Percentiles rank a stretch among this genome's conserved stretches.
Evolutionary conservation across 2,329 filamentous ascomycete genomes (phyloP).

Genomic region (Neonectria neomacrospora): DNA sequence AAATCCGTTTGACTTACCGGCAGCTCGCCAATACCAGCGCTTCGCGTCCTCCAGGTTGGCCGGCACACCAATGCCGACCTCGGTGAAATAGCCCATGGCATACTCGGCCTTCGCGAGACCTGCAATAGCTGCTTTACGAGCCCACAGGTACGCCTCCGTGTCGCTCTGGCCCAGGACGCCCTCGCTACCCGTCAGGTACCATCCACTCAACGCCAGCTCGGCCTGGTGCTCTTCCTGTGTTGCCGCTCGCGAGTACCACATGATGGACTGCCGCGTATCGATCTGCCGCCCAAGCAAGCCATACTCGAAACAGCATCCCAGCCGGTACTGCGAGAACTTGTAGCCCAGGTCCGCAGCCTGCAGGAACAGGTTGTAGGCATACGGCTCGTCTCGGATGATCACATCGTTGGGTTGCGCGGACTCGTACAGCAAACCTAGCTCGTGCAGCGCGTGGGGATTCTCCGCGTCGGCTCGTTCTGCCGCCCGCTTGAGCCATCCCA

Average conservation of each 20-base stretch:
- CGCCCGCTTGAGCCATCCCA: slow-evolving; percentile 92
- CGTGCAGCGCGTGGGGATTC: slow-evolving; percentile 95
- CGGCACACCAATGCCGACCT: slow-evolving; percentile 89
- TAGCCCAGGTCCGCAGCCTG: slow-evolving; percentile 90
- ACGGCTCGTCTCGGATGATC: slow-evolving; percentile 82
- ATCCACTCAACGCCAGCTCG: slow-evolving; percentile 85
- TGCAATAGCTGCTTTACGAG: slow-evolving; percentile 88
- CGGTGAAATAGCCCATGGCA: slow-evolving; percentile 96
- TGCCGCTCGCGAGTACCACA: slow-evolving; percentile 93
- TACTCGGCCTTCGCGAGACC: slow-evolving; percentile 95
- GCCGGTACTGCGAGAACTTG: slow-evolving; percentile 92
- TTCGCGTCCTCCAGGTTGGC: slow-evolving; percentile 94
- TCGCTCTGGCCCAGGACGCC: slow-evolving; percentile 92
- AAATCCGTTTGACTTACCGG: slow-evolving; percentile 72
- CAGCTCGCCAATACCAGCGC: slow-evolving; percentile 97
- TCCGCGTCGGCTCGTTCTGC: slow-evolving; percentile 88
- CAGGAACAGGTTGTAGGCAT: slow-evolving; percentile 83
- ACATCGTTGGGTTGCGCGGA: slow-evolving; percentile 74
- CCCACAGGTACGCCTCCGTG: slow-evolving; percentile 97
- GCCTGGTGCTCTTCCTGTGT: slow-evolving; percentile 94
- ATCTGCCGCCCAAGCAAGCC: slow-evolving; percentile 84
- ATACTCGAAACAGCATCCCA: slow-evolving; percentile 91
- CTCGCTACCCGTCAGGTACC: slow-evolving; percentile 93
- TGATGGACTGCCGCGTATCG: slow-evolving; percentile 85
- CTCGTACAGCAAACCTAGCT: slow-evolving; percentile 77